Base-by-base conservation (phyloP, 768 basidiomycete species). In the Mycena epipterygia region DNA sequence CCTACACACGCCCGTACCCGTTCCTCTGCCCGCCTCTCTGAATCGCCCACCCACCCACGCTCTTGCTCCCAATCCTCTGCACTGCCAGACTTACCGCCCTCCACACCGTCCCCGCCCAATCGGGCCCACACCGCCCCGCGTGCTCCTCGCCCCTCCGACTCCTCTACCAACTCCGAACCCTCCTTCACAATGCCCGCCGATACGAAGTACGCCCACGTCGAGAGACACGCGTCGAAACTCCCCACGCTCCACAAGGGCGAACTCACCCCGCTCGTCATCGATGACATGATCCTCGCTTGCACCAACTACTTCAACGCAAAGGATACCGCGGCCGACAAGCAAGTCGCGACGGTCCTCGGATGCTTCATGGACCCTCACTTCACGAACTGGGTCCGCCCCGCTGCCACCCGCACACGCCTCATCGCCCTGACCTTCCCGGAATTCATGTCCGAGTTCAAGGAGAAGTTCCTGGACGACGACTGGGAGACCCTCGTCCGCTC, bases 341-440 rank as follows among this genome's bases (percentile, higher is more conserved):
- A 56, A 21, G 55, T 56, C 32, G 55, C 32, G 5, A 21, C 23
- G 32, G n/a, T 37, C 55, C 25, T 56, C 11, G 32, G 32, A 5
- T 58, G 56, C 37, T 39, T 58, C 56, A 37, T 58, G 56, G 56
- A 58, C n/a, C 56, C 19, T 7, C 19, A 58, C 19, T 39, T 58
- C 37, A 41, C 39, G 4, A 37, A 58, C 25, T 39, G 33, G 56
- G 11, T 58, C 56, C 56, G 56, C 23, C 56, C 56, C 27, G 21
- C 56, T 17, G 21, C 19, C 7, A 25, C 7, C 2, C 37, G 56
- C 37, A 27, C 7, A n/a, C n/a, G 25, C 8, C 39, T 39, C 33
- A 16, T 41, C 23, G 39, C 5, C 12, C 19, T 58, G 21, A 23
- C 56, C 8, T 27, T 58, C 25, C 4, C 56, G 16, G 56, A n/a